Evolutionary conservation across 805 yeast species (phyloP).

Genomic region (Candida succiphila): DNA sequence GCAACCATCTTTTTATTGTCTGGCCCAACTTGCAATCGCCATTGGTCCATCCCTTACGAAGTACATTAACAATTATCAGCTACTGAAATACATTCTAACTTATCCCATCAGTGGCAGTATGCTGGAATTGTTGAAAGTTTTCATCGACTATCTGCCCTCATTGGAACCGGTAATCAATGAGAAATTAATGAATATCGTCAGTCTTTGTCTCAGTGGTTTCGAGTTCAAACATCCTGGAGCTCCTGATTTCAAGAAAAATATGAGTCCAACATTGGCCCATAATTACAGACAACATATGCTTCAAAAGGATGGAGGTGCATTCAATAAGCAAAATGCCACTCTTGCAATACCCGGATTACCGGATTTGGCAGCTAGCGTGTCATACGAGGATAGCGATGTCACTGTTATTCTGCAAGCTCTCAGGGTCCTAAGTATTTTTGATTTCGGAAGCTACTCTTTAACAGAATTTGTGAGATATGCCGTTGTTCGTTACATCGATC

Average conservation of each 20-base stretch:
- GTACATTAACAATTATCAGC: slow-evolving; percentile 65
- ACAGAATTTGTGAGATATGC: slow-evolving; percentile 84
- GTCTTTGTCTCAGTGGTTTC: slow-evolving; percentile 72
- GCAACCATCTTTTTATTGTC: slow-evolving; percentile 79
- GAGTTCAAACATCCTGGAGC: slow-evolving; percentile 80
- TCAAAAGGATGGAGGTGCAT: slow-evolving; percentile 50
- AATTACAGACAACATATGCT: slow-evolving; percentile 71
- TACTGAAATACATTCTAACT: slow-evolving; percentile 67
- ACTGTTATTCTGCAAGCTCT: slow-evolving; percentile 65
- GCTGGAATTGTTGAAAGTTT: slow-evolving; percentile 60
- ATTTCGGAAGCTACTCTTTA: slow-evolving; percentile 65
- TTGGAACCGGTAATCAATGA: slow-evolving; percentile 64
- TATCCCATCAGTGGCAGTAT: slow-evolving; percentile 81
- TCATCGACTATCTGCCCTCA: slow-evolving; percentile 71
- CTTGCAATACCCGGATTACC: slow-evolving; percentile 12
- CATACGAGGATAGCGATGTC: slow-evolving; percentile 21
- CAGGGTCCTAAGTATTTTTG: slow-evolving; percentile 63
- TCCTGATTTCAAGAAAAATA: slow-evolving; percentile 52
- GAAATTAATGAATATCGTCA: slow-evolving; percentile 58
- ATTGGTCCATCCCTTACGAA: slow-evolving; percentile 92
- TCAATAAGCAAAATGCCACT: slow-evolving; percentile 3
- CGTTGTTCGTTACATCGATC: slow-evolving; percentile 75
- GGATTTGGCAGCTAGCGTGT: slow-evolving; percentile 10
- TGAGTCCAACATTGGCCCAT: slow-evolving; percentile 58
- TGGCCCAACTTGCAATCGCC: slow-evolving; percentile 77